Conservation (phyloP, 345 rosid genomes). For the Raphanus sativus region DNA sequence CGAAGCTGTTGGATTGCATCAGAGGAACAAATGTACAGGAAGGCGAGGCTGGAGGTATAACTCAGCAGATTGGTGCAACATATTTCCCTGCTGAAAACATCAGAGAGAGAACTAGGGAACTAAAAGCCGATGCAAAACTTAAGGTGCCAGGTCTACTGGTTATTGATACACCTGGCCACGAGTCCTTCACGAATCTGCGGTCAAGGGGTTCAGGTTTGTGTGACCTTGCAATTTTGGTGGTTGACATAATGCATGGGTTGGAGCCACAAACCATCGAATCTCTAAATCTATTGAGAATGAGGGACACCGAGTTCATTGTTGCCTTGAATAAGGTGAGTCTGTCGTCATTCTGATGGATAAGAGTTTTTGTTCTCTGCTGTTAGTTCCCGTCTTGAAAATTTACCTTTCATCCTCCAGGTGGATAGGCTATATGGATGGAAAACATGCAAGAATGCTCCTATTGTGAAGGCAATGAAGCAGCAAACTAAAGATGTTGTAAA, state of each 20-base stretch:
- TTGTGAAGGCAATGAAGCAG: slow-evolving; percentile 62
- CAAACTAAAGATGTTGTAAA: slow-evolving; percentile 64
- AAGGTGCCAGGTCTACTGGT: slow-evolving; percentile 96
- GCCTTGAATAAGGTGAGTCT: slow-evolving; percentile 85
- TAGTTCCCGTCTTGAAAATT: neutral
- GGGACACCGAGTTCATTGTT: slow-evolving; percentile 86
- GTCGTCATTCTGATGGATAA: slow-evolving; percentile 3
- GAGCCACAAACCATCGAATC: slow-evolving; percentile 95
- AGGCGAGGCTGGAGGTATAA: slow-evolving; percentile 99
- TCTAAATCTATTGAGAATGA: slow-evolving; percentile 77
- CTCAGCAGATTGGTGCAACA: slow-evolving; percentile 99
- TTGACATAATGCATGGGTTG: slow-evolving; percentile 91
- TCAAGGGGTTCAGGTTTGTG: slow-evolving; percentile 95
- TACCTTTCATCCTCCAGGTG: slow-evolving; percentile 51
- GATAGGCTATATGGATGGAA: slow-evolving; percentile 96
- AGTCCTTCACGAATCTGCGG: slow-evolving; percentile 82
- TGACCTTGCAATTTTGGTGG: slow-evolving; percentile 95
- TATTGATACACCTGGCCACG: slow-evolving; percentile 98
- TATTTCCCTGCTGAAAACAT: slow-evolving; percentile 93
- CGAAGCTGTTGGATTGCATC: slow-evolving; percentile 91
- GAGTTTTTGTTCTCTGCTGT: slow-evolving; percentile 10
- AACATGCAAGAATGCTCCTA: slow-evolving; percentile 73
- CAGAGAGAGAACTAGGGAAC: slow-evolving; percentile 88
- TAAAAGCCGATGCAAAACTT: slow-evolving; percentile 87
- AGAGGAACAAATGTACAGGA: slow-evolving; percentile 98